phyloP scores from a whole-genome alignment of 495 filamentous ascomycete species.

The Lasiosphaeriaceae sp. region DNA sequence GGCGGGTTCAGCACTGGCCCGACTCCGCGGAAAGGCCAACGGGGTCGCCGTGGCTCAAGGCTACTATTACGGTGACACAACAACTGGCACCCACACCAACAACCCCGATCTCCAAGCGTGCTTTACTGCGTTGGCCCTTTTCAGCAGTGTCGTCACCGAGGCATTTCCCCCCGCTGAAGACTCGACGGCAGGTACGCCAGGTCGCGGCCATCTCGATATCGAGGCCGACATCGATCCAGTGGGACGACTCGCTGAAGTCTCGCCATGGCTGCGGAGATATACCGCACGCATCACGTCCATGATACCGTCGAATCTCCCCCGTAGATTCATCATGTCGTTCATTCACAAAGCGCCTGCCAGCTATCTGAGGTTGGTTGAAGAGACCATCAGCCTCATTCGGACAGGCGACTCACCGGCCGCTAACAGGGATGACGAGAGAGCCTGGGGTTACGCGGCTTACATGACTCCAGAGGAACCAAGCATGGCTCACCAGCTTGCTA shows the following conservation, averaged over 20 bases:
- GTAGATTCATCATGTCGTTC: slow-evolving; percentile 18
- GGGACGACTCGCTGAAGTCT: slow-evolving; percentile 12
- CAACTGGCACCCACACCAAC: neutral
- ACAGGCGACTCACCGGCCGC: neutral
- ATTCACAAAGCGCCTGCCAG: slow-evolving; percentile 21
- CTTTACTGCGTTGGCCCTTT: slow-evolving; percentile 15
- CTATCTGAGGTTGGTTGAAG: slow-evolving; percentile 17
- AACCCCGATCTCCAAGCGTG: slow-evolving; percentile 17
- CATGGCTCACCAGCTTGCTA: slow-evolving; percentile 25
- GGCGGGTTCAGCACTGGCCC: slow-evolving; percentile 7
- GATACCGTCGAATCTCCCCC: slow-evolving; percentile 16
- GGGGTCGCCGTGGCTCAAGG: neutral
- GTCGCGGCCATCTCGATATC: neutral
- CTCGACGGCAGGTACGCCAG: slow-evolving; percentile 3
- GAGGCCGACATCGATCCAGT: slow-evolving; percentile 4
- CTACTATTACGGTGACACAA: neutral
- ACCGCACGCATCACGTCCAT: slow-evolving; percentile 18
- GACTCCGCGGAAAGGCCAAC: slow-evolving; percentile 9
- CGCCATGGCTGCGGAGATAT: slow-evolving; percentile 23
- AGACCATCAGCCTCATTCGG: slow-evolving; percentile 6
- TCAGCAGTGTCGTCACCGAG: slow-evolving; percentile 10
- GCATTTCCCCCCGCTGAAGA: slow-evolving; percentile 7
- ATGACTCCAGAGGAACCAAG: neutral
- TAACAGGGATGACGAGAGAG: neutral
- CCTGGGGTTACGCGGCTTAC: neutral